phyloP scores from a whole-genome alignment of 257 asterid genomes.

The Primulina eburnea region DNA sequence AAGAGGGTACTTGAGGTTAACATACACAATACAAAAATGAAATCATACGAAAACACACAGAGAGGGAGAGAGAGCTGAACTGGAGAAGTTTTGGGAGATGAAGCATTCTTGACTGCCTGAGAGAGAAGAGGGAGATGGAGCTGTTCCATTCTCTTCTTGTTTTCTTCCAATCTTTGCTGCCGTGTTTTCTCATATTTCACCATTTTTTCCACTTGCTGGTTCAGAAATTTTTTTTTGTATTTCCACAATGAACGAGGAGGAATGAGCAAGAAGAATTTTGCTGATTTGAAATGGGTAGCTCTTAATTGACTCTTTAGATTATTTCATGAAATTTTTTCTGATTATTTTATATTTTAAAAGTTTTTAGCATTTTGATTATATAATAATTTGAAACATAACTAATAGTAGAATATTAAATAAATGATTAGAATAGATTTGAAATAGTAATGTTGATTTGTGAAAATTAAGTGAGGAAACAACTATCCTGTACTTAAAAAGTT shows the following conservation, averaged over 20 bases:
- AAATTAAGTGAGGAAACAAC: too few relatives aligned
- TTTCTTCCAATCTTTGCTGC: slow-evolving; percentile 73
- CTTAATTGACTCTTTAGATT: slow-evolving; percentile 32
- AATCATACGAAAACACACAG: not conserved
- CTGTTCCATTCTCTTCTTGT: slow-evolving; percentile 78
- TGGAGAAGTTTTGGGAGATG: slow-evolving; percentile 76
- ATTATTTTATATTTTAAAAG: too few relatives aligned
- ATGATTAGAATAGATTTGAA: too few relatives aligned
- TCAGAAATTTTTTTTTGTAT: not conserved
- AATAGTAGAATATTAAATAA: too few relatives aligned
- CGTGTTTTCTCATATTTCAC: slow-evolving; percentile 59
- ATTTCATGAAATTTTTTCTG: too few relatives aligned
- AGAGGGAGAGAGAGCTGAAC: slow-evolving; percentile 33
- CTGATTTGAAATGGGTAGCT: slow-evolving; percentile 16
- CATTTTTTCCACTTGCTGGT: slow-evolving; percentile 18
- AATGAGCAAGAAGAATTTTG: not conserved
- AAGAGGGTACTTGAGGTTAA: not conserved
- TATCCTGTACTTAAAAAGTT: too few relatives aligned
- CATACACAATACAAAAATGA: not conserved
- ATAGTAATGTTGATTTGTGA: too few relatives aligned
- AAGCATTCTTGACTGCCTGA: slow-evolving; percentile 53
- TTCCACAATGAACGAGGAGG: not conserved
- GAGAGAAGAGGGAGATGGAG: slow-evolving; percentile 83
- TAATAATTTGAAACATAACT: too few relatives aligned
- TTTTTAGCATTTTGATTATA: too few relatives aligned